Evolutionary conservation across 2,329 filamentous ascomycete genomes (phyloP).

Genomic region (Epichloe sylvatica): DNA sequence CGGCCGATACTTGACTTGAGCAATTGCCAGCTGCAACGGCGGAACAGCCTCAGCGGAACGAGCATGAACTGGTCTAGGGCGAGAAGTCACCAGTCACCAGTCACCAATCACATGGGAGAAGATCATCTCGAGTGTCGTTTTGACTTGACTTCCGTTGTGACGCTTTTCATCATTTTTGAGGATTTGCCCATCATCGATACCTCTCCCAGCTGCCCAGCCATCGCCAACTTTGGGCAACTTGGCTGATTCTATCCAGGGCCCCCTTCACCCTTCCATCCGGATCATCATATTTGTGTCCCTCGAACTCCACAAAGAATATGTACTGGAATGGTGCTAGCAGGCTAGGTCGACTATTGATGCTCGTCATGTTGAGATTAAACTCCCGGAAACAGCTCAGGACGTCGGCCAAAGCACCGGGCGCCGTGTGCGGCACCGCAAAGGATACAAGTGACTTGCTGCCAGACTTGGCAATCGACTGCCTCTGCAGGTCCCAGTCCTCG

Average conservation of each 20-base stretch:
- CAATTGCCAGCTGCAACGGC: background rate
- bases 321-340: conserved; percentile 70
- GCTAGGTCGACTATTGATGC: conserved; percentile 77
- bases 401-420: conserved; percentile 70
- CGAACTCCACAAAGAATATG: conserved; percentile 87
- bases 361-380: conserved; percentile 67
- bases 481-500: conserved; percentile 14
- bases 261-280: conserved; percentile 42
- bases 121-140: background rate
- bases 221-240: conserved; percentile 46
- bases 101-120: background rate
- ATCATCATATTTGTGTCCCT: conserved; percentile 41
- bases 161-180: background rate
- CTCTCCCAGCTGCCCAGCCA: conserved; percentile 57
- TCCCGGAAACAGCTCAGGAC: conserved; percentile 66
- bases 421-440: conserved; percentile 67
- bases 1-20: background rate
- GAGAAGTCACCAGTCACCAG: background rate
- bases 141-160: background rate
- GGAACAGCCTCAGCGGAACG: too few relatives aligned
- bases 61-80: background rate
- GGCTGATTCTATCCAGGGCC: conserved; percentile 44
- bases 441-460: conserved; percentile 60
- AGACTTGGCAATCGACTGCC: conserved; percentile 12
- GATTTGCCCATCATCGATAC: conserved; percentile 10